These are phyloP conservation scores for Thalassiosira livingstoniorum DNA, from an alignment of 352 stramenopile species.

Conservation along the genomic window DNA sequence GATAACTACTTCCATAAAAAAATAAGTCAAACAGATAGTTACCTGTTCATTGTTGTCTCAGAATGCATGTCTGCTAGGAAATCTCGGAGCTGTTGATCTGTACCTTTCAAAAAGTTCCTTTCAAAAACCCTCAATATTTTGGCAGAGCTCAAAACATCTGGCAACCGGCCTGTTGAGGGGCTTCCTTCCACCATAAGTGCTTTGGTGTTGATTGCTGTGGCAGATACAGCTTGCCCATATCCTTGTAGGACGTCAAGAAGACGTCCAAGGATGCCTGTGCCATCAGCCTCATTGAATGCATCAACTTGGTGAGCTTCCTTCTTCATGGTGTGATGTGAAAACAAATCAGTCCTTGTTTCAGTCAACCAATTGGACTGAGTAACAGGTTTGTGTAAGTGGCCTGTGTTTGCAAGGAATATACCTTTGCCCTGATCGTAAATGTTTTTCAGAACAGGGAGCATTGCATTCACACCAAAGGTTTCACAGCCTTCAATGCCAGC, in stretches of 20 bases:
- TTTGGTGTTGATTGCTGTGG: constrained; percentile 52
- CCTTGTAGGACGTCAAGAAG: constrained; percentile 67
- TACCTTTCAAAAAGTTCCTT: constrained; percentile 57
- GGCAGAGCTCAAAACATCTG: constrained; percentile 59
- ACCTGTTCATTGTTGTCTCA: too few species aligned
- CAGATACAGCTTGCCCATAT: constrained; percentile 57
- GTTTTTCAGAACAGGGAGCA: constrained; percentile 31
- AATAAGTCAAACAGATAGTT: too few species aligned
- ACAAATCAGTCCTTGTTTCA: constrained; percentile 70
- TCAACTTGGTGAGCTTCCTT: constrained; percentile 62
- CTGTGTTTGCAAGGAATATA: constrained; percentile 51
- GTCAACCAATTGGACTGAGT: constrained; percentile 63
- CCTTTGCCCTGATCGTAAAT: constrained; percentile 49
- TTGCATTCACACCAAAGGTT: constrained; percentile 38
- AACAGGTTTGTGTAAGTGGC: constrained; percentile 73
- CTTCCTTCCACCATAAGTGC: constrained; percentile 59
- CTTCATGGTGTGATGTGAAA: constrained; percentile 75
- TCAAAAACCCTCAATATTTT: constrained; percentile 57
- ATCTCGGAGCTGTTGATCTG: constrained; percentile 47
- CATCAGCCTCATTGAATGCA: constrained; percentile 64
- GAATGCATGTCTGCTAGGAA: constrained; percentile 55
- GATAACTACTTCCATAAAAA: too few species aligned
- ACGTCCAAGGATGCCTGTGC: constrained; percentile 63
- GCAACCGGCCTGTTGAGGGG: constrained; percentile 43
- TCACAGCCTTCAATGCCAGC: constrained; percentile 40